phyloP scores from a whole-genome alignment of 129 eudicot genomes.

The Chrysanthemum seticuspe region DNA sequence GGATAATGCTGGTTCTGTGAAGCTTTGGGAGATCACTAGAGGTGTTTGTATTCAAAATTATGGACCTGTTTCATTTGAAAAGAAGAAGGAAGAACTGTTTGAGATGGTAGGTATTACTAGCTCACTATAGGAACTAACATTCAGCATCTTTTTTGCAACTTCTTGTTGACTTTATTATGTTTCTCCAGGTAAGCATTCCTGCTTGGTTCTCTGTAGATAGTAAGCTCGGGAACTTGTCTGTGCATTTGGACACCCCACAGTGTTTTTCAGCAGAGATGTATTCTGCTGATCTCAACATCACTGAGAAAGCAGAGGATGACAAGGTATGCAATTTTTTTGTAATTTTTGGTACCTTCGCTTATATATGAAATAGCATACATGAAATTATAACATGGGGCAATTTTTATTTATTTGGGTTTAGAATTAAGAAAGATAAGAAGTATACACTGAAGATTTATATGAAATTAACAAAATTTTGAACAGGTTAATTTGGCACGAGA shows the following conservation, averaged over 20 bases:
- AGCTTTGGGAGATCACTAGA: conserved; percentile 93
- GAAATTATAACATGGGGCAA: no score
- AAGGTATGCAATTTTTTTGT: conserved; percentile 53
- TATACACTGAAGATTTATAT: no score
- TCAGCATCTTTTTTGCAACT: neutral
- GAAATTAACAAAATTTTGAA: neutral
- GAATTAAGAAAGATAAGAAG: no score
- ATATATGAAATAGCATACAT: no score
- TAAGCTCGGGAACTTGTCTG: conserved; percentile 90
- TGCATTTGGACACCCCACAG: conserved; percentile 93
- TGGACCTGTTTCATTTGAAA: conserved; percentile 86
- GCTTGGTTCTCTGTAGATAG: conserved; percentile 93
- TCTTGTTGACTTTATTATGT: conserved; percentile 29
- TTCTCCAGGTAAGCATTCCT: conserved; percentile 90
- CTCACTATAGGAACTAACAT: neutral
- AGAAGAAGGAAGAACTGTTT: conserved; percentile 88
- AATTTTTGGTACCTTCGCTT: neutral
- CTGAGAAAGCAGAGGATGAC: conserved; percentile 93
- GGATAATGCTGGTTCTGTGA: conserved; percentile 93
- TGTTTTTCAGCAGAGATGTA: conserved; percentile 99
- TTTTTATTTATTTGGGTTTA: no score
- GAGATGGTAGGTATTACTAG: conserved; percentile 66
- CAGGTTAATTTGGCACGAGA: conserved; percentile 97
- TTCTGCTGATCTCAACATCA: conserved; percentile 78
- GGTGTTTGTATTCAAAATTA: conserved; percentile 75